These are phyloP conservation scores for Paramecium primaurelia DNA, from an alignment of 73 alveolate genomes.

Conservation along the genomic window DNA sequence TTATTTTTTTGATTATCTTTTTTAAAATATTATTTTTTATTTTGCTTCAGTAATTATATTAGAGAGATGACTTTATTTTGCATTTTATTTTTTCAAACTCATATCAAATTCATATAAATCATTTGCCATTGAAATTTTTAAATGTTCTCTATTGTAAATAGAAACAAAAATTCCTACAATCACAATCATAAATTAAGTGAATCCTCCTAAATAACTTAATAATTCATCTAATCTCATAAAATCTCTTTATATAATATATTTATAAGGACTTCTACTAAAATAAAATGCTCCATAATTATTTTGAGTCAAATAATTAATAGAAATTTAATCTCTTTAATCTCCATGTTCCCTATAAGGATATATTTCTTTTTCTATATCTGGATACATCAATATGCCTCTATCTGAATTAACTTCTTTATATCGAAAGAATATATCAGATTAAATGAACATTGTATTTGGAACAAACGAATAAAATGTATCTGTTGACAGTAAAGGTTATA, in stretches of 20 bases:
- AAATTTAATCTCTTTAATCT: background rate
- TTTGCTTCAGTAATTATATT: background rate
- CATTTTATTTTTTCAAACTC: background rate
- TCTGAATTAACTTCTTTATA: background rate
- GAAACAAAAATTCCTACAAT: background rate
- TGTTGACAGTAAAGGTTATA: background rate
- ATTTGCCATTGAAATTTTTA: background rate
- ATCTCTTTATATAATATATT: background rate
- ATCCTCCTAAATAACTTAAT: constrained; percentile 29
- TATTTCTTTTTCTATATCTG: background rate
- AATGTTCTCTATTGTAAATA: background rate
- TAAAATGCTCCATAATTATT: background rate
- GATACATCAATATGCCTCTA: background rate
- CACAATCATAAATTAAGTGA: background rate
- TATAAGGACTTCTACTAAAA: background rate
- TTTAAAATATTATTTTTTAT: background rate
- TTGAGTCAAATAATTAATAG: background rate
- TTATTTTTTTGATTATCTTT: background rate
- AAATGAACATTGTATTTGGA: background rate
- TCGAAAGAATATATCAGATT: background rate
- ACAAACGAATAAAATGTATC: background rate
- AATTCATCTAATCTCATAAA: constrained; percentile 6
- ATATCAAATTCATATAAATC: constrained; percentile 21
- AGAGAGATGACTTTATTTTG: background rate
- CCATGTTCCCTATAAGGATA: background rate